phyloP scores from a whole-genome alignment of 192 early-diverging fungal genomes.

The Pecoramyces ruminantium region DNA sequence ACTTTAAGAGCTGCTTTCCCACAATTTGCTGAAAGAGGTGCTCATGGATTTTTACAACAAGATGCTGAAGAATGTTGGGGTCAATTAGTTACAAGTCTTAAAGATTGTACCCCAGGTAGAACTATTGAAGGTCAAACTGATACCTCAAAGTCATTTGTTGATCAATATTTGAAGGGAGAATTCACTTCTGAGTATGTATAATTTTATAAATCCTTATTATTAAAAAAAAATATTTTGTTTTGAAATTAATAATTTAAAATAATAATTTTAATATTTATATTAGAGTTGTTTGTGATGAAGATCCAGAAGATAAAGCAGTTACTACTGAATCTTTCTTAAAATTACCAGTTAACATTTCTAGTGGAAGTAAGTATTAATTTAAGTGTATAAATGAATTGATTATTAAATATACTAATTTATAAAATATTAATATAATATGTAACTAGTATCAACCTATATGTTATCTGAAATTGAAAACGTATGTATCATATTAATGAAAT shows the following conservation, averaged over 20 bases:
- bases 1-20: conserved; percentile 63
- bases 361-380: conserved; percentile 24
- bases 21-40: conserved; percentile 69
- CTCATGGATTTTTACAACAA: conserved; percentile 66
- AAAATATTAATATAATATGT: too few relatives aligned
- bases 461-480: conserved; percentile 44
- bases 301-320: conserved; percentile 50
- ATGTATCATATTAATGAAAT: conserved; percentile 3
- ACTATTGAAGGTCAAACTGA: conserved; percentile 11
- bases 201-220: too few relatives aligned
- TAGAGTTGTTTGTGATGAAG: conserved; percentile 61
- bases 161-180: conserved; percentile 63
- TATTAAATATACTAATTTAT: too few relatives aligned
- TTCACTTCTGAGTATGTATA: conserved; percentile 14
- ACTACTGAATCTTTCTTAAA: conserved; percentile 60
- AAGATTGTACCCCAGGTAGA: conserved; percentile 34
- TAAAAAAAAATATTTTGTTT: too few relatives aligned
- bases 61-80: conserved; percentile 98
- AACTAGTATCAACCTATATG: conserved; percentile 65
- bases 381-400: too few relatives aligned
- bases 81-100: conserved; percentile 56
- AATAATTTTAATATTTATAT: background rate
- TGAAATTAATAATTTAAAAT: too few relatives aligned
- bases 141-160: conserved; percentile 32
- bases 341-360: conserved; percentile 40